Base-by-base conservation (phyloP, 2,329 filamentous ascomycete species). In the Aureobasidium subglaciale region DNA sequence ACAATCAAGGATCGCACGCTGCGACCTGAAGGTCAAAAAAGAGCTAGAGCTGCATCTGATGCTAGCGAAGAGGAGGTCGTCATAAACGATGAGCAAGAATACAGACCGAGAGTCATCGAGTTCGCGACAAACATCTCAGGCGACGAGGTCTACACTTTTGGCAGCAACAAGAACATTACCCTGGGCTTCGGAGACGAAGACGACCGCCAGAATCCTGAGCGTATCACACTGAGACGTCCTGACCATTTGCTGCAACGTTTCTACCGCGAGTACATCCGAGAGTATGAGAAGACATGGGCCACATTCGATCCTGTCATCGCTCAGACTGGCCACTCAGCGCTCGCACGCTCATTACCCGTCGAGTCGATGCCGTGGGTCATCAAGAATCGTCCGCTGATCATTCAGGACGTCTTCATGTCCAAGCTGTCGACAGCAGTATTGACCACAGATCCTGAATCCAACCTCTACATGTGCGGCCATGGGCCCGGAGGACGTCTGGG, bases 121-220 rank as follows among this genome's bases (percentile, higher is more conserved):
- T 45, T 42, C 15, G 41, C 42, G 15, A 38, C 27, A 24, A 46
- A 59, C 22, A 72, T 85, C 24, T 69, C 75, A 20, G 92, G 90
- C 8, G 89, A 96, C 64, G 93, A 99, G 66, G 75, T 96, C 1
- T 97, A 90, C 65, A 86, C 90, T 1, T 96, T 97, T 71, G 93
- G 93, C 48, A 97, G 91, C 71, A 99, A 96, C 72, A 95, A 93
- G 66, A 99, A 99, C 63, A 73, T 95, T 9, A 93, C 88, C 0
- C 80, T 99, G 20, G 93, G 93, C 1, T 86, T 97, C 58, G 91
- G 91, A n/a, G 91, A 99, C 66, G 87, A 95, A 64, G 90, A 96
- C 68, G 92, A 99, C 67, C 84, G 93, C 3, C 91, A 97, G 61
- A 95, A 87, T 64, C 93, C 93, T 0, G 93, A 97, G 68, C 86